Evolutionary conservation across 1,139 yeast species (phyloP), one percentile per base, ranked within the genome.

Genomic region (Debaryomyces coudertii): DNA sequence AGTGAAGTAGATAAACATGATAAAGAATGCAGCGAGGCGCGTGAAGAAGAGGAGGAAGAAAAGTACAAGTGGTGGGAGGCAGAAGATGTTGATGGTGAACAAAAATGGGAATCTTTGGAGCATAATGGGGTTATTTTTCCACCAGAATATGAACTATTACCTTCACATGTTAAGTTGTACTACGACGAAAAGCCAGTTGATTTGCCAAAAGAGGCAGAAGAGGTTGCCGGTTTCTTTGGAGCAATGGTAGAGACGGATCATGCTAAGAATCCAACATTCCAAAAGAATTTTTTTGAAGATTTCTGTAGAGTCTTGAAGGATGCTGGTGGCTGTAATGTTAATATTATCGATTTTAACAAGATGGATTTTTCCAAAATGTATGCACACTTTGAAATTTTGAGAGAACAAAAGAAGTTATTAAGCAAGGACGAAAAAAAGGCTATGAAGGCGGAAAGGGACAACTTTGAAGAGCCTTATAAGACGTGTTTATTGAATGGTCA

Each of bases 121-220:
- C 98, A 93, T 63, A 84, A 80, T 56, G 99, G 98, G 56, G 97
- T 93, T 8, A 69, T 92, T 41, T 92, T 93, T 58, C 98, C 99
- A 2, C 97, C 98, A 0, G 86, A 82, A 7, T 92, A 93, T 65
- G 90, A 86, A 60, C 92, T 95, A 8, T 69, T 93, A 36, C 98
- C 98, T 0, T 71, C 81, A n/a, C 79, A 81, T 56, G 87, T 90
- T 40, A 88, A 87, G 60, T 62, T 93, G 47, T 76, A 80, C 51
- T 92, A 92, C 60, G 85, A 87, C 53, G 90, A 89, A 1, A 76
- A 79, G 53, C 87, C 93, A 0, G 90, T 92, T 1, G 71, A 70
- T 23, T 72, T 92, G 49, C 93, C 96, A 0, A 68, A 71, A 1
- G 88, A 78, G 47, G 98, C 97, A 2, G 99, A 93, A 66, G 98